These are phyloP conservation scores for Serendipita sp. DNA, from an alignment of 768 basidiomycete genomes.

Conservation along the genomic window DNA sequence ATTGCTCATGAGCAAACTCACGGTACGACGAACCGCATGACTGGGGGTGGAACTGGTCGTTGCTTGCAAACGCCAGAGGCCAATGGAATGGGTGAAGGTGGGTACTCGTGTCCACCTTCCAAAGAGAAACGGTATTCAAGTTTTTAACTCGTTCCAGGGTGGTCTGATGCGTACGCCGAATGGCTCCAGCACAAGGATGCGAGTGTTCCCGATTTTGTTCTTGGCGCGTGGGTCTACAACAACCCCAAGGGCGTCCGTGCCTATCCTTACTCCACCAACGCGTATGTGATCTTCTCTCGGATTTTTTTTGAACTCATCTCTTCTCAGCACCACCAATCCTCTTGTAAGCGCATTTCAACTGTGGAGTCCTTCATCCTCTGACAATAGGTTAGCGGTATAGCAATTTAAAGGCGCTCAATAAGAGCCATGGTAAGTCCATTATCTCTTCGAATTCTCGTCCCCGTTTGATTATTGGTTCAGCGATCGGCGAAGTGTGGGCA, in stretches of 20 bases:
- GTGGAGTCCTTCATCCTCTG: not conserved
- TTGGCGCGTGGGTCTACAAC: conserved; percentile 41
- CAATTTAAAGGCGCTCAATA: conserved; percentile 22
- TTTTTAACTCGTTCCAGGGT: conserved; percentile 18
- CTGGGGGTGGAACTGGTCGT: conserved; percentile 37
- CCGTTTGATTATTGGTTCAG: no score
- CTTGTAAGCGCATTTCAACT: not conserved
- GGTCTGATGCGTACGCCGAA: conserved; percentile 8
- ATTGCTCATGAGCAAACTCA: conserved; percentile 37
- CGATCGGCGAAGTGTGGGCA: conserved; percentile 45
- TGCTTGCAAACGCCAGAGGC: conserved; percentile 50
- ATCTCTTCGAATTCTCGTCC: no score
- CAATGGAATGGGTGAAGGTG: conserved; percentile 47
- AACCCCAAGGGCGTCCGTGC: conserved; percentile 34
- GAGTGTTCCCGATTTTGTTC: conserved; percentile 21
- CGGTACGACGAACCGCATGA: conserved; percentile 31
- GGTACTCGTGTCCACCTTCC: not conserved
- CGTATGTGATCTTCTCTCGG: conserved; percentile 19
- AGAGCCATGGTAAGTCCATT: conserved; percentile 25
- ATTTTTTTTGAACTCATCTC: conserved; percentile 12
- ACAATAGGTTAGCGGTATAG: conserved; percentile 21
- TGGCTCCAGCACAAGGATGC: conserved; percentile 27
- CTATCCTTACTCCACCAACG: conserved; percentile 42
- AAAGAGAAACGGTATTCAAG: not conserved
- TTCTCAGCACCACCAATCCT: not conserved